Evolutionary conservation across 2,329 filamentous ascomycete genomes (phyloP).

Genomic region (Teratosphaeria epicoccoides): DNA sequence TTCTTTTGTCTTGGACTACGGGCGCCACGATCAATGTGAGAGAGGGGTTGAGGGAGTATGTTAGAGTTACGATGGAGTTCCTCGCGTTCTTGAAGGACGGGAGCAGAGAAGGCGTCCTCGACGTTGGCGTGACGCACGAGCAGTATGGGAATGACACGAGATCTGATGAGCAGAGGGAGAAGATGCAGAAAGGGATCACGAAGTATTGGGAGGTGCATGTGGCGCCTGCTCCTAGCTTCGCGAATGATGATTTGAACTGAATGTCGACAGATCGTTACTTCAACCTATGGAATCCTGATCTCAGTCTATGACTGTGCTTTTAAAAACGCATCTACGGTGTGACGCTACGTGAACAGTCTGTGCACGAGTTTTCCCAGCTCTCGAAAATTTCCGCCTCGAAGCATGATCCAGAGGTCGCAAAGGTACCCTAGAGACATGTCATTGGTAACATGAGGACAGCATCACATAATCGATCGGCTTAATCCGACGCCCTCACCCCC

Average conservation of each 20-base stretch:
- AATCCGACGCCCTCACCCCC: too few relatives aligned
- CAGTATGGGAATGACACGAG: slow-evolving; percentile 24
- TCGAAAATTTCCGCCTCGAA: too few relatives aligned
- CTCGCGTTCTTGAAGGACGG: slow-evolving; percentile 38
- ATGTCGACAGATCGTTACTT: background rate
- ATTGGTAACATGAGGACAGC: too few relatives aligned
- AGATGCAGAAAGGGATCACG: slow-evolving; percentile 13
- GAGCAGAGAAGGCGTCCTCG: slow-evolving; percentile 39
- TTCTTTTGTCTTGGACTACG: slow-evolving; percentile 50
- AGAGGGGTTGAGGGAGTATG: slow-evolving; percentile 50
- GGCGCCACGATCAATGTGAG: slow-evolving; percentile 47
- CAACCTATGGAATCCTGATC: background rate
- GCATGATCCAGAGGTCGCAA: too few relatives aligned
- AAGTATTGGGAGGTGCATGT: slow-evolving; percentile 37
- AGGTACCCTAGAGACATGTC: too few relatives aligned
- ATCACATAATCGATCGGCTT: too few relatives aligned
- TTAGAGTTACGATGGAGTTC: slow-evolving; percentile 49
- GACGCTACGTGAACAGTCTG: too few relatives aligned
- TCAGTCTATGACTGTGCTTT: background rate
- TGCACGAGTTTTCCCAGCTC: too few relatives aligned
- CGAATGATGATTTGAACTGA: background rate
- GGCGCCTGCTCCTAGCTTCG: slow-evolving; percentile 17
- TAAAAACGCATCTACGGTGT: too few relatives aligned
- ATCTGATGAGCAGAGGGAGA: slow-evolving; percentile 17
- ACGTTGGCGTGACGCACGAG: slow-evolving; percentile 38